A percentile compares a stretch with the other conserved stretches of the same genome.
phyloP scores from a whole-genome alignment of 1,284 basidiomycete species.

The Mycosarcoma maydis region DNA sequence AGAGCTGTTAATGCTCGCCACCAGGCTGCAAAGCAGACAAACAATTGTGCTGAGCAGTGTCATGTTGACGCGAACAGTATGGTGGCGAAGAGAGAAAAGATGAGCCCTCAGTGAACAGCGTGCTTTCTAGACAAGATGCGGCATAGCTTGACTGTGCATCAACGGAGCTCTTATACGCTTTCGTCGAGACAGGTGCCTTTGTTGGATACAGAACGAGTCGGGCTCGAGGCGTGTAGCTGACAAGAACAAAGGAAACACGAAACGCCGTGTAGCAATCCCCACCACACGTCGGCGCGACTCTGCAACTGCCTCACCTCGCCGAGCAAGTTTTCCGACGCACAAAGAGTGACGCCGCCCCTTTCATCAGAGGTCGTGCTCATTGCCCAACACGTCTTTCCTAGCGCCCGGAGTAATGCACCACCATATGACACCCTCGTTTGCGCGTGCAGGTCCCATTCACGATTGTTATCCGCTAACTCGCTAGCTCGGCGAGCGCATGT shows the following conservation, averaged over 20 bases:
- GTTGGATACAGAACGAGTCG: neutral
- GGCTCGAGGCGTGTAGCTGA: neutral
- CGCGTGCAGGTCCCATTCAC: too few species aligned
- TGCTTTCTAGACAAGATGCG: neutral
- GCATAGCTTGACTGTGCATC: neutral
- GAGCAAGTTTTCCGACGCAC: too few species aligned
- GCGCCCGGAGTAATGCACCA: too few species aligned
- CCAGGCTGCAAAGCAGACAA: conserved; percentile 28
- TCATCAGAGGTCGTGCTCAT: too few species aligned
- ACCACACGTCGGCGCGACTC: too few species aligned
- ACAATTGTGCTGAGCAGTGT: conserved; percentile 6
- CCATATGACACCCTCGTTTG: too few species aligned
- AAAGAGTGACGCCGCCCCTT: too few species aligned
- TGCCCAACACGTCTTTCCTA: too few species aligned
- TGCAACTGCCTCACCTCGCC: too few species aligned
- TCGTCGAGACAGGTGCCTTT: neutral
- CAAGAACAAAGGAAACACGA: conserved; percentile 21
- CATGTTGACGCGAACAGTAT: conserved; percentile 7
- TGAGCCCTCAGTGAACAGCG: neutral
- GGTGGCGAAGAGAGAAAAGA: neutral
- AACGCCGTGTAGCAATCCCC: conserved; percentile 28
- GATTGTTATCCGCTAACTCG: too few species aligned
- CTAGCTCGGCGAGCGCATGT: too few species aligned
- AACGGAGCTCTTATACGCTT: neutral
- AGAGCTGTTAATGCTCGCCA: conserved; percentile 15